Conservation (phyloP, 345 rosid genomes). For the Draba incana region DNA sequence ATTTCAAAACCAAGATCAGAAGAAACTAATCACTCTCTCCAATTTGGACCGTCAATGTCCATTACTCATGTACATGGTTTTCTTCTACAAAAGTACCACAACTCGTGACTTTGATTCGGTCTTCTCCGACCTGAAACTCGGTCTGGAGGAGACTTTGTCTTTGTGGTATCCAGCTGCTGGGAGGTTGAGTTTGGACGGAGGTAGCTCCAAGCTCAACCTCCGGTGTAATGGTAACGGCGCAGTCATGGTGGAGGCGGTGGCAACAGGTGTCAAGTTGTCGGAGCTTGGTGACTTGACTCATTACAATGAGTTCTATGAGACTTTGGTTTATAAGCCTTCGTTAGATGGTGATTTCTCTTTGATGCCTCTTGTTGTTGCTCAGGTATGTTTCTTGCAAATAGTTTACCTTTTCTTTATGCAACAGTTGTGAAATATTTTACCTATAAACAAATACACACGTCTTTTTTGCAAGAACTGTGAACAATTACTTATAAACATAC, state of each 20-base stretch:
- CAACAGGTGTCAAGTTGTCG: conserved; percentile 45
- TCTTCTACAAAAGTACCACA: conserved; percentile 54
- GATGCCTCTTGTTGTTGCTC: conserved; percentile 73
- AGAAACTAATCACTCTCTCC: conserved; percentile 48
- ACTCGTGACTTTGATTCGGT: conserved; percentile 41
- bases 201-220: conserved; percentile 55
- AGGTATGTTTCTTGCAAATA: conserved; percentile 40
- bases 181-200: conserved; percentile 50
- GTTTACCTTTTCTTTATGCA: neutral
- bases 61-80: conserved; percentile 58
- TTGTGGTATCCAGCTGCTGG: conserved; percentile 69
- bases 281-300: conserved; percentile 64
- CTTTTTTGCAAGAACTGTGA: conserved; percentile 1
- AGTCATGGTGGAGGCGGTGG: conserved; percentile 57
- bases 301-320: conserved; percentile 56
- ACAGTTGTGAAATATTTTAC: conserved; percentile 1
- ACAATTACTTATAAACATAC: neutral
- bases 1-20: conserved; percentile 35
- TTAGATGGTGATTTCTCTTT: conserved; percentile 46
- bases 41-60: conserved; percentile 78
- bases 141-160: conserved; percentile 61
- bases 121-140: conserved; percentile 54
- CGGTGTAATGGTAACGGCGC: conserved; percentile 63
- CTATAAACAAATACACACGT: neutral
- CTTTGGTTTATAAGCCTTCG: conserved; percentile 54